These are phyloP conservation scores for Oenanthe javanica DNA, from an alignment of 140 eudicot species.

Conservation along the genomic window DNA sequence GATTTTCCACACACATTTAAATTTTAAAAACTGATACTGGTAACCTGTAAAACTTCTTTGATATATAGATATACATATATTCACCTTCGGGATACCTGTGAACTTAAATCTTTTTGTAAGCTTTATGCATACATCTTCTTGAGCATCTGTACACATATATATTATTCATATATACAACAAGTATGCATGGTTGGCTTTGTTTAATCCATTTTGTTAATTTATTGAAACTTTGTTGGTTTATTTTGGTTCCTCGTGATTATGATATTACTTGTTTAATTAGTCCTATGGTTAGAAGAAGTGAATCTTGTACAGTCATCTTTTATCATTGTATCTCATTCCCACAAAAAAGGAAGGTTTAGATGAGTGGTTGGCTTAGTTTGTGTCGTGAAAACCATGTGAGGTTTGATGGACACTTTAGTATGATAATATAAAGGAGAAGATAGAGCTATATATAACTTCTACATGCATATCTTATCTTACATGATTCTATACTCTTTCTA, in stretches of 20 bases:
- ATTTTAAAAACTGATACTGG: background rate
- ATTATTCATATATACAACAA: background rate
- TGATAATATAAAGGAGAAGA: background rate
- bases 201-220: background rate
- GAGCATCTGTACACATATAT: background rate
- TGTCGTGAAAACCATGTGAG: constrained; percentile 5
- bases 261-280: background rate
- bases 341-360: constrained; percentile 3
- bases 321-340: background rate
- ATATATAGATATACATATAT: background rate
- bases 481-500: background rate
- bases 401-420: background rate
- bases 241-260: constrained; percentile 16
- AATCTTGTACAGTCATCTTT: background rate
- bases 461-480: background rate
- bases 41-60: background rate
- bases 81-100: constrained; percentile 13
- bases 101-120: background rate
- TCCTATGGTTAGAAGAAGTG: background rate
- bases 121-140: background rate
- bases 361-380: background rate
- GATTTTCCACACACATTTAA: background rate
- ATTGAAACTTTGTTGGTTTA: constrained; percentile 8
- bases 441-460: background rate
- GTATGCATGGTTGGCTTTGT: background rate